Conservation (phyloP, 345 rosid genomes). For the Eucalyptus erythrocorys region DNA sequence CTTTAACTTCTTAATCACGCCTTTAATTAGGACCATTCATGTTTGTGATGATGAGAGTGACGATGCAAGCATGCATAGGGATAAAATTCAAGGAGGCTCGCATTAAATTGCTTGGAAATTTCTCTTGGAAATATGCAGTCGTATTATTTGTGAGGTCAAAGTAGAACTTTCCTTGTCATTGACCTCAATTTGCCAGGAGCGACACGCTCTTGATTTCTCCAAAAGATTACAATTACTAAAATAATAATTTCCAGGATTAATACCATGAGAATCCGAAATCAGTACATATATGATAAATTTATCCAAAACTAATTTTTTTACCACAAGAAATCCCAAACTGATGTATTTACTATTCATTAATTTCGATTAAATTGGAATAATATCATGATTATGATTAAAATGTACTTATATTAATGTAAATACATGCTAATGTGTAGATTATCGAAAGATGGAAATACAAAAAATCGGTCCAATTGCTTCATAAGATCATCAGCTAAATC, state of each 20-base stretch:
- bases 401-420: background rate
- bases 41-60: too few species aligned
- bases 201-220: background rate
- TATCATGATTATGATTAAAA: background rate
- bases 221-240: background rate
- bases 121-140: background rate
- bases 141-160: background rate
- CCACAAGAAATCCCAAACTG: fast-evolving
- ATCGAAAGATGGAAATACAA: background rate
- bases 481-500: background rate
- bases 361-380: too few species aligned
- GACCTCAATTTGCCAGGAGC: background rate
- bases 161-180: background rate
- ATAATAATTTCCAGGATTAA: background rate
- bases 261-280: too few species aligned
- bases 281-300: too few species aligned
- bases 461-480: background rate
- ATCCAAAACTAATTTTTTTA: too few species aligned
- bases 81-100: background rate
- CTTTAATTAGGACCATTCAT: background rate
- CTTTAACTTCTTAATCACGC: background rate
- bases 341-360: background rate
- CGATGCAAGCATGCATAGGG: background rate
- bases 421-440: background rate
- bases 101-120: background rate